Evolutionary conservation across 805 yeast species (phyloP).

Genomic region (Pichia nanzhaoensis): DNA sequence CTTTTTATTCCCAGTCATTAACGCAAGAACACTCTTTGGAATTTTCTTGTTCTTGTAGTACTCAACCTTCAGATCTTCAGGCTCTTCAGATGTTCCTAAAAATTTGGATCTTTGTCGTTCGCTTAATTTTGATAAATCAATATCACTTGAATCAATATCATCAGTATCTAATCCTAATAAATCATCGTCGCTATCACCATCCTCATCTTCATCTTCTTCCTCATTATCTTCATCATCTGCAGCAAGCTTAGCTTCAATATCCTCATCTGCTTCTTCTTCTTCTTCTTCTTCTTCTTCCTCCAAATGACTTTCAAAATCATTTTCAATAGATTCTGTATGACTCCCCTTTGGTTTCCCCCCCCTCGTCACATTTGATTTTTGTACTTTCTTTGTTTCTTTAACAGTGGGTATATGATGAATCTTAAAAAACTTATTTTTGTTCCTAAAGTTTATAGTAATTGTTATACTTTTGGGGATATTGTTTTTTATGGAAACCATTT

Average conservation of each 20-base stretch:
- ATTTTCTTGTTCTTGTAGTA: constrained; percentile 9
- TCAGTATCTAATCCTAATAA: constrained; percentile 9
- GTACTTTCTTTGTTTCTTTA: background rate
- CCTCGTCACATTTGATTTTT: background rate
- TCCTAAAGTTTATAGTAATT: constrained; percentile 16
- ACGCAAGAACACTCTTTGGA: constrained; percentile 28
- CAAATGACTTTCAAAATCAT: constrained; percentile 8
- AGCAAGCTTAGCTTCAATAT: background rate
- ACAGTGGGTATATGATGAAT: too few relatives aligned
- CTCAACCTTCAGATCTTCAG: constrained; percentile 11
- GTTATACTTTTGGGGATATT: constrained; percentile 13
- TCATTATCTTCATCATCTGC: constrained; percentile 12
- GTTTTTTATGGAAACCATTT: background rate
- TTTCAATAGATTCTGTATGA: constrained; percentile 8
- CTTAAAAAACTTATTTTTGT: constrained; percentile 13
- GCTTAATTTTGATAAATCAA: constrained; percentile 36
- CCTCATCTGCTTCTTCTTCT: constrained; percentile 7
- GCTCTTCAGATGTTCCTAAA: constrained; percentile 28
- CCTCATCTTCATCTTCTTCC: constrained; percentile 5
- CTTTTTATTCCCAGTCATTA: constrained; percentile 39
- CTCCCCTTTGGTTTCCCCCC: background rate
- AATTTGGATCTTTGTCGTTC: constrained; percentile 48
- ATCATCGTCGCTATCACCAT: constrained; percentile 11
- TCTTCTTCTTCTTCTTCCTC: constrained; percentile 5
- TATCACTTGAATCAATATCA: constrained; percentile 16